Evolutionary conservation across 2,329 filamentous ascomycete genomes (phyloP), one percentile per base, ranked within the genome.

Genomic region (Fusarium zealandicum): DNA sequence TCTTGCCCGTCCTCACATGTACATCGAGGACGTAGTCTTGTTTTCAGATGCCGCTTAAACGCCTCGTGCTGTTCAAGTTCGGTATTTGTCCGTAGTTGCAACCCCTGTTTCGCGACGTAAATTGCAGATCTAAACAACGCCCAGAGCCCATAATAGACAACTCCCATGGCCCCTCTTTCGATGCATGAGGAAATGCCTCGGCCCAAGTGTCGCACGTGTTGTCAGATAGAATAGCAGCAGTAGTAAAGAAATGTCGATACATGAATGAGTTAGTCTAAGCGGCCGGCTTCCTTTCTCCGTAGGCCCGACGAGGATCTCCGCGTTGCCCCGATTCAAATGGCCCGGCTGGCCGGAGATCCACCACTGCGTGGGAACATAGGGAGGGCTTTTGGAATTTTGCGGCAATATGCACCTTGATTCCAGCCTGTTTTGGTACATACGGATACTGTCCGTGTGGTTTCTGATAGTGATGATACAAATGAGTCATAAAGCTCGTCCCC

Each of bases 311-410:
- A 35, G 43, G 20, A 22, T 44, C 47, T 52, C 61, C 61, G 65
- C 54, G 27, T 56, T 57, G 60, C 59, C 54, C 65, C 65, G 64
- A 62, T 42, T 28, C 35, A 57, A 38, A 44, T 50, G 51, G 39
- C 53, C 64, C 65, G 65, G 64, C 44, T 59, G 57, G 60, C 57
- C 62, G 65, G 62, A 65, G 58, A 57, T 47, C 52, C 53, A 56
- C 57, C 55, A 50, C 50, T 43, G 50, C 64, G 60, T 63, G 35
- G 45, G 36, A 28, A 27, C n/a, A 45, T 36, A 37, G 32, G 9
- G 44, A n/a, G n/a, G n/a, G n/a, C n/a, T 46, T 38, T 54, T 57
- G 54, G 46, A 54, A 7, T 22, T 61, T 25, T 10, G 47, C 40
- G 45, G 36, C 37, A 45, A 44, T 33, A 59, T 59, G 55, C 49